Percentiles rank a stretch among this genome's conserved stretches.
Conservation (phyloP, 371 early-diverging fungal genomes). For the Haplosporangium sp. region DNA sequence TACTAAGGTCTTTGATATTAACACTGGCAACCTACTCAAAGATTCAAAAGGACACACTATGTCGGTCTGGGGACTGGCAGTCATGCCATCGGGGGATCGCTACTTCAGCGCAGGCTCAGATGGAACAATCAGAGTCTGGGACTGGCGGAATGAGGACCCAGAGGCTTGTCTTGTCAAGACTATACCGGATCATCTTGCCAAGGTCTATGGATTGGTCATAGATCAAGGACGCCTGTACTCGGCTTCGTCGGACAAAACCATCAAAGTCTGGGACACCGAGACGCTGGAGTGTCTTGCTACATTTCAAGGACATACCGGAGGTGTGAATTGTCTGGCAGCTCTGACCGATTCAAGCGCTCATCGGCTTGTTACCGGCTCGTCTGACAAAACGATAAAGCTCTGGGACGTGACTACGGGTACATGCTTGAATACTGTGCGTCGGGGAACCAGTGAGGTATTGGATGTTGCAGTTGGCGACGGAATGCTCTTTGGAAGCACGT, state of each 20-base stretch:
- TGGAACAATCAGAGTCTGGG: conserved; percentile 71
- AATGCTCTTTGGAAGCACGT: conserved; percentile 70
- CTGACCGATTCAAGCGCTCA: conserved; percentile 52
- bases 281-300: conserved; percentile 64
- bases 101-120: conserved; percentile 72
- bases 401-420: conserved; percentile 69
- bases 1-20: conserved; percentile 65
- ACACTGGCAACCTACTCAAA: conserved; percentile 57
- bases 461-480: conserved; percentile 64
- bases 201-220: conserved; percentile 66
- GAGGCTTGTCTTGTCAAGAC: conserved; percentile 38
- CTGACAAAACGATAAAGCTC: conserved; percentile 69
- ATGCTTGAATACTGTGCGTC: conserved; percentile 59
- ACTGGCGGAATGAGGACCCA: conserved; percentile 39
- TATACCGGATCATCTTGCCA: conserved; percentile 61
- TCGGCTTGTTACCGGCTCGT: conserved; percentile 63
- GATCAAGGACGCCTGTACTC: conserved; percentile 60
- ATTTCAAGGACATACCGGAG: conserved; percentile 69
- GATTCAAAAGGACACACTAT: conserved; percentile 63
- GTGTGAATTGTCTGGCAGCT: conserved; percentile 66
- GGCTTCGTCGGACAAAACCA: conserved; percentile 71
- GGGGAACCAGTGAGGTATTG: conserved; percentile 65
- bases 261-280: conserved; percentile 70
- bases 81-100: conserved; percentile 55
- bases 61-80: conserved; percentile 75